Evolutionary conservation across 768 basidiomycete species (phyloP).

Genomic region (Crassisporium funariophilum): DNA sequence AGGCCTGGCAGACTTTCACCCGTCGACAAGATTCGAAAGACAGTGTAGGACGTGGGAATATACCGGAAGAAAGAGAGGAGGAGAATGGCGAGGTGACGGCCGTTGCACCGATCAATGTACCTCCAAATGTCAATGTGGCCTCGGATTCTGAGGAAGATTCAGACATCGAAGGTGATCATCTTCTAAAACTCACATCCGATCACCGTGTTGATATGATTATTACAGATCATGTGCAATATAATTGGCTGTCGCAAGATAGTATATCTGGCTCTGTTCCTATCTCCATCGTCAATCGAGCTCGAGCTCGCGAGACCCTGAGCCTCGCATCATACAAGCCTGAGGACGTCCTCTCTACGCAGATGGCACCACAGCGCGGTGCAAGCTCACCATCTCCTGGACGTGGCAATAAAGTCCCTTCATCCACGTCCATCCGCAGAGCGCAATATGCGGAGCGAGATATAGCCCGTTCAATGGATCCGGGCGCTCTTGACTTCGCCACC

Average conservation of each 20-base stretch:
- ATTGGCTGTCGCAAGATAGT: conserved; percentile 12
- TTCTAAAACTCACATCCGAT: too few relatives aligned
- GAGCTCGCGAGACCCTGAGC: conserved; percentile 41
- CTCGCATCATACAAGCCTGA: conserved; percentile 62
- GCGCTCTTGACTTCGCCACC: conserved; percentile 61
- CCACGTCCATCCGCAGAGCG: conserved; percentile 57
- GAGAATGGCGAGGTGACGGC: conserved; percentile 21
- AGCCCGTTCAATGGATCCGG: conserved; percentile 65
- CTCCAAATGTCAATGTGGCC: too few relatives aligned
- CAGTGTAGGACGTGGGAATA: conserved; percentile 18
- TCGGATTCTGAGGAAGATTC: too few relatives aligned
- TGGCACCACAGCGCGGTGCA: conserved; percentile 26
- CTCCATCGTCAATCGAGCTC: conserved; percentile 46
- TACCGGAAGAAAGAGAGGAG: conserved; percentile 33
- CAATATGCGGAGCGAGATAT: conserved; percentile 73
- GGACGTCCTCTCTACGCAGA: conserved; percentile 43
- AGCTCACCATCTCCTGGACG: conserved; percentile 21
- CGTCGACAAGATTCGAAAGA: conserved; percentile 32
- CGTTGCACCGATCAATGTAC: conserved; percentile 1
- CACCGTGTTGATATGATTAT: too few relatives aligned
- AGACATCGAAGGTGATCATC: too few relatives aligned
- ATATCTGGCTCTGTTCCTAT: conserved; percentile 66
- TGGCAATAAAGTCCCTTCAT: conserved; percentile 35
- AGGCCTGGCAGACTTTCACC: conserved; percentile 67
- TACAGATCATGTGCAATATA: background rate